Base-by-base conservation (phyloP, 2,329 filamentous ascomycete species). In the Diplocarpon rosae region DNA sequence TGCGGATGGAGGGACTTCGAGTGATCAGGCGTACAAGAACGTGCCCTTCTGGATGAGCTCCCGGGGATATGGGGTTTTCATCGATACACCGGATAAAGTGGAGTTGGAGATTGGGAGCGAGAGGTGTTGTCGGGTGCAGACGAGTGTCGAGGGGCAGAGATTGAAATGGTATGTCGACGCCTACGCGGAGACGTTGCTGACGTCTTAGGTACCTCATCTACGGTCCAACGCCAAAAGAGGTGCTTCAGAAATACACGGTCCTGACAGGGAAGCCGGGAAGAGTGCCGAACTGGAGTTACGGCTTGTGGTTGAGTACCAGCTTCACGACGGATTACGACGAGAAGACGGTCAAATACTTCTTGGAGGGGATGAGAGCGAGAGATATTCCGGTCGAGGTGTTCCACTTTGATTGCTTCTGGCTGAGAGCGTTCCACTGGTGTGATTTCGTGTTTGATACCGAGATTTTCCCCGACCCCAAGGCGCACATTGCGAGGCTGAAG, bases 41-140 rank as follows among this genome's bases (percentile, higher is more conserved):
- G 64, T 84, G 2, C 74, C 76, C 0, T 83, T 84, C 61, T 84
- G 76, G 72, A 65, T 84, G 52, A 82, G 75, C 57, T 83, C 76
- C 11, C 70, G 73, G n/a, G 83, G 83, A 0, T 89, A 88, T 59
- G 84, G 84, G 15, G 69, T 88, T 28, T 87, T 88, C 58, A 75
- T 88, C 47, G 83, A 87, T 58, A 76, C 77, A 5, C 71, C 81
- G 0, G 81, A 81, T 16, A 73, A 72, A 37, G 76, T 87, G 5
- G 82, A 84, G 45, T 66, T 87, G 9, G 83, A 87, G 60, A 71
- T 88, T 47, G 82, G 83, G 2, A 85, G 79, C 52, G 83, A 87
- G 65, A 67, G 83, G n/a, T 79, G 76, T 48, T 80, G 73, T 34
- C 70, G 83, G 41, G 71, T 86, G 3, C 83, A 87, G 63, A 79